Conservation (phyloP, 78 protist species). For the Planoprotostelium fungivorum region DNA sequence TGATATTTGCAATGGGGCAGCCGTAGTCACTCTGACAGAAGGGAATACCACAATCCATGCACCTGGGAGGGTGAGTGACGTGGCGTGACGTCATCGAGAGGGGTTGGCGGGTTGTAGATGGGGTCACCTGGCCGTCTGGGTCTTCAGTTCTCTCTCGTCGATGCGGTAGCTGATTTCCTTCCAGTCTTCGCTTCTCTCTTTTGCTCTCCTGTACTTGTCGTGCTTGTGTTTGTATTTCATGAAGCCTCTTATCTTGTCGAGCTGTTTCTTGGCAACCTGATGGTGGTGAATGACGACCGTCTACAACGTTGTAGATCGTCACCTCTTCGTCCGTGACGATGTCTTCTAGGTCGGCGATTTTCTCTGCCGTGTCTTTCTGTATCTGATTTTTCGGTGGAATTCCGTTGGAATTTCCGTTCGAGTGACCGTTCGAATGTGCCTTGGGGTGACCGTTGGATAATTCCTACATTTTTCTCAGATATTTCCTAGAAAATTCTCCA, state of each 20-base stretch:
- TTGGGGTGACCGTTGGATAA: background rate
- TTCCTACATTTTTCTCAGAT: background rate
- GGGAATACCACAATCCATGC: constrained; percentile 93
- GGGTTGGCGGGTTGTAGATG: constrained; percentile 2
- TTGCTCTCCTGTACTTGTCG: constrained; percentile 53
- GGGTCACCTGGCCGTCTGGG: background rate
- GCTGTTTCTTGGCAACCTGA: constrained; percentile 3
- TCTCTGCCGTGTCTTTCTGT: background rate
- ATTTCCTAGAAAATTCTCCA: background rate
- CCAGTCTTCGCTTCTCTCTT: constrained; percentile 60
- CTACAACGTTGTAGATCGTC: background rate
- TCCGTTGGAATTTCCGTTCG: constrained; percentile 7
- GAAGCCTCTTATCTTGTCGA: constrained; percentile 66
- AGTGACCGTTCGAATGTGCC: background rate
- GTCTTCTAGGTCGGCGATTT: background rate
- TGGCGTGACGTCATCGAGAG: no score
- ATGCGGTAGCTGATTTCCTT: constrained; percentile 46
- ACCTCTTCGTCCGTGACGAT: background rate
- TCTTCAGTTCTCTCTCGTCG: background rate
- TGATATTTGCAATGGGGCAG: constrained; percentile 82
- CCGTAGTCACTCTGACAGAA: constrained; percentile 79
- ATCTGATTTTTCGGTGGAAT: background rate
- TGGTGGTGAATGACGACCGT: background rate
- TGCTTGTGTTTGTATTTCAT: constrained; percentile 55
- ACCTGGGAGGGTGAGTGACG: constrained; percentile 75